Percentiles rank a stretch among this genome's conserved stretches.
Conservation (phyloP, 1,284 basidiomycete genomes). For the Boletus mariae region DNA sequence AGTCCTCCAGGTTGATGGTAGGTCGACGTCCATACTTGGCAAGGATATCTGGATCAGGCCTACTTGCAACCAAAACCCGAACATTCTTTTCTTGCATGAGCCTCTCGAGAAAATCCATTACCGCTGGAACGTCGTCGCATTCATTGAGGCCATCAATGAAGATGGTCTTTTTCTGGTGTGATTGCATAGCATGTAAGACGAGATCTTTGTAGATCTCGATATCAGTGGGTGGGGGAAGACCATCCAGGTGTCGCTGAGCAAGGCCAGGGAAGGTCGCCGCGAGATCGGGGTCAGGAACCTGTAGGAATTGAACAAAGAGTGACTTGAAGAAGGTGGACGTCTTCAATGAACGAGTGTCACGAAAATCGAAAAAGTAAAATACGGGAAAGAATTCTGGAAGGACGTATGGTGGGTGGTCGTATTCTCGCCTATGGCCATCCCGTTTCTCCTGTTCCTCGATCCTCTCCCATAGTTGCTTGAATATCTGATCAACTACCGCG, state of each 20-base stretch:
- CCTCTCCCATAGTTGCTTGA: conserved; percentile 26
- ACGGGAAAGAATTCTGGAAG: conserved; percentile 28
- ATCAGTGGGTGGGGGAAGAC: conserved; percentile 20
- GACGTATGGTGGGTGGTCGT: conserved; percentile 17
- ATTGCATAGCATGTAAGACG: conserved; percentile 26
- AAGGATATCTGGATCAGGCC: conserved; percentile 22
- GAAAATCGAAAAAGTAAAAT: conserved; percentile 31
- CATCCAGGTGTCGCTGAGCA: conserved; percentile 12
- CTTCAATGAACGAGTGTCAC: conserved; percentile 22
- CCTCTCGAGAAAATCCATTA: conserved; percentile 26
- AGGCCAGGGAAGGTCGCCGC: conserved; percentile 20
- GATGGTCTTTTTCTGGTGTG: conserved; percentile 21
- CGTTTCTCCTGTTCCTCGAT: conserved; percentile 24
- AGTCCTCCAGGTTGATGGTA: conserved; percentile 23
- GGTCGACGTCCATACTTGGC: conserved; percentile 18
- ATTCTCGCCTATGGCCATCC: conserved; percentile 12
- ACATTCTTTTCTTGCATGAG: conserved; percentile 22
- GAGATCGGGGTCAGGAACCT: conserved; percentile 22
- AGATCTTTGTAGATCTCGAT: conserved; percentile 14
- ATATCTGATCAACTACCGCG: conserved; percentile 24
- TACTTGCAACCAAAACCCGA: conserved; percentile 24
- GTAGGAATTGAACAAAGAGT: conserved; percentile 28
- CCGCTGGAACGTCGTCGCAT: conserved; percentile 20
- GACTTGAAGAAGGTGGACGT: conserved; percentile 22
- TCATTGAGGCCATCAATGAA: conserved; percentile 29